Base-by-base conservation (phyloP, 169 alveolate genomes). In the Plasmodium falciparum region DNA sequence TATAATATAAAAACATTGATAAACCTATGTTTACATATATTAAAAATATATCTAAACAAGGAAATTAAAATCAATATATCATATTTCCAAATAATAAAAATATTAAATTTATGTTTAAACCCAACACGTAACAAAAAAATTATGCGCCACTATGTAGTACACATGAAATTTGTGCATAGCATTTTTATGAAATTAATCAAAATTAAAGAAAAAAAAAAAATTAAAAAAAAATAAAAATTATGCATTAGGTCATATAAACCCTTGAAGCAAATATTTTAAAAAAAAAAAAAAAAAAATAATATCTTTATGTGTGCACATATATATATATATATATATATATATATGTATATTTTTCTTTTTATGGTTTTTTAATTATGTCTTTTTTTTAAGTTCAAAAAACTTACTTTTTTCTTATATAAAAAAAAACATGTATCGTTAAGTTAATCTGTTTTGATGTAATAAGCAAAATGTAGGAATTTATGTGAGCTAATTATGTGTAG, bases 61-160 rank as follows among this genome's bases (percentile, higher is more conserved):
- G 52, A 58, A 65, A 76, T 29, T 63, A 76, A 76, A 76, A 65
- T 67, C n/a, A 67, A 76, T 26, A 29, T 76, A 54, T 45, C 45
- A 12, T 76, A 76, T 39, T 24, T 76, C 15, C 45, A 15, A 56
- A 47, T 76, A 63, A 43, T 76, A 49, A 76, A 76, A 76, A 76
- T 76, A 33, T 62, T 76, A 24, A 76, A 76, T 43, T 45, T 76
- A 3, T 47, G 71, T 26, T 66, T 76, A 17, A 58, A 76, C 15
- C 89, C 89, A 11, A 58, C 45, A 29, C 49, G 17, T n/a, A 45
- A 50, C 49, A 76, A 76, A 29, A 76, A 65, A 76, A 62, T 76
- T 58, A 66, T 22, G 52, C 89, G 76, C 43, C 26, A 12, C 4
- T 76, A 76, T 26, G 8, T 22, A 6, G 13, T 69, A 24, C 45